Evolutionary conservation across 2,329 filamentous ascomycete species (phyloP).

Genomic region (Knufia petricola): DNA sequence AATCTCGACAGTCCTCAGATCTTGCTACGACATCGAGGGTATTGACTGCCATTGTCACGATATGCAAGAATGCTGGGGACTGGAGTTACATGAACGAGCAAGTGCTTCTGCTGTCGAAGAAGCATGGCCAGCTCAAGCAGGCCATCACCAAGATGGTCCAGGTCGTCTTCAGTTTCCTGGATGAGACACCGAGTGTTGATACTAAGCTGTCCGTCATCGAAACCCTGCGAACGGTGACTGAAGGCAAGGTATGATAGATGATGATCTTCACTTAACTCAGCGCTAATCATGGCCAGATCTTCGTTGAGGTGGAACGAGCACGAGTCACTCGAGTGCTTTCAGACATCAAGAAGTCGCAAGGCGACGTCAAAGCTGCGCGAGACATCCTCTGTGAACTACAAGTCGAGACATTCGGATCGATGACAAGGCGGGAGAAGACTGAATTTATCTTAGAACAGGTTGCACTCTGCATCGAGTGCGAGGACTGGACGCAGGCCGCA

Average conservation of each 20-base stretch:
- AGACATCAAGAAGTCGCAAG: constrained; percentile 93
- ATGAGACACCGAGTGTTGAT: constrained; percentile 73
- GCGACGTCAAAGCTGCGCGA: constrained; percentile 78
- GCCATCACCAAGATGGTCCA: constrained; percentile 99
- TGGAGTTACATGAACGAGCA: constrained; percentile 96
- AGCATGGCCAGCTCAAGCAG: constrained; percentile 99
- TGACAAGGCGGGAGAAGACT: constrained; percentile 94
- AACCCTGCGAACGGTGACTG: constrained; percentile 87
- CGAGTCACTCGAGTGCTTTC: constrained; percentile 91
- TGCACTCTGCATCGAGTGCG: constrained; percentile 83
- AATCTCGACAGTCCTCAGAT: constrained; percentile 94
- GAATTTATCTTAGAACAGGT: constrained; percentile 98
- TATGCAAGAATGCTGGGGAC: constrained; percentile 86
- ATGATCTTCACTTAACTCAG: too few relatives aligned
- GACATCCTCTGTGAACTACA: constrained; percentile 95
- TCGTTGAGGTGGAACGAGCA: constrained; percentile 95
- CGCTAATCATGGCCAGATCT: constrained; percentile 53
- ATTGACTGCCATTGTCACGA: constrained; percentile 77
- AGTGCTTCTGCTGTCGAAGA: constrained; percentile 91
- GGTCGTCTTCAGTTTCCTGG: constrained; percentile 83
- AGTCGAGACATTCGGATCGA: constrained; percentile 97
- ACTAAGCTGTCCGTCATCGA: constrained; percentile 91
- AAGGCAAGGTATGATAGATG: constrained; percentile 75
- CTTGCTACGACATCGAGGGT: constrained; percentile 87
- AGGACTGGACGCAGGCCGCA: constrained; percentile 92